phyloP scores from a whole-genome alignment of 768 basidiomycete genomes.

The Lactifluus echinatus region DNA sequence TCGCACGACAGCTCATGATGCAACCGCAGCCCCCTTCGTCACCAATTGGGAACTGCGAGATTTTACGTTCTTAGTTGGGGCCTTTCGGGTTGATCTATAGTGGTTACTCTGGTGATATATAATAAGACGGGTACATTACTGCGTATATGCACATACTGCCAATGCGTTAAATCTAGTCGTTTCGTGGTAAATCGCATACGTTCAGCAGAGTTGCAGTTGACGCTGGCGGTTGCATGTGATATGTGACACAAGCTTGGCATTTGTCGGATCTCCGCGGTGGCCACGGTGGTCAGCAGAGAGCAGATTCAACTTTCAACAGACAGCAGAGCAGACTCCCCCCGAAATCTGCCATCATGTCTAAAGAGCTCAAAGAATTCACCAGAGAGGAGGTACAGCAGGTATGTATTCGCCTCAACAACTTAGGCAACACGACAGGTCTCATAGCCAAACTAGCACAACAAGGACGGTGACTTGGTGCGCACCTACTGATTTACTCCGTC shows the following conservation, averaged over 20 bases:
- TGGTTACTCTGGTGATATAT: neutral
- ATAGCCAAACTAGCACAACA: too few species aligned
- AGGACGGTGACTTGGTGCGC: conserved; percentile 69
- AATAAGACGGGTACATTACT: neutral
- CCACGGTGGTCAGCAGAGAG: too few species aligned
- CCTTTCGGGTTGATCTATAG: neutral
- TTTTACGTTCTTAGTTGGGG: neutral
- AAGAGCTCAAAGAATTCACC: conserved; percentile 32
- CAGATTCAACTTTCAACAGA: too few species aligned
- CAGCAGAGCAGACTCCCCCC: too few species aligned
- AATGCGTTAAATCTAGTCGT: neutral
- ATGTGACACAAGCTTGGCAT: too few species aligned
- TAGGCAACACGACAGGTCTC: too few species aligned
- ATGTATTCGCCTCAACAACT: conserved; percentile 3
- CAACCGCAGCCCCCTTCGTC: conserved; percentile 1
- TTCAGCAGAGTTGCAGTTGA: too few species aligned
- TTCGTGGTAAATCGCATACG: neutral
- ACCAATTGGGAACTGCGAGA: conserved; percentile 13
- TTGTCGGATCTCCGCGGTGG: too few species aligned
- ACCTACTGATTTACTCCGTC: too few species aligned
- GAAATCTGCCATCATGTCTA: conserved; percentile 12
- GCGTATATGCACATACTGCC: neutral
- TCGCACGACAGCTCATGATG: conserved; percentile 15
- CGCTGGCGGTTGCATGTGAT: too few species aligned
- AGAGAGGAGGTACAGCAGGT: conserved; percentile 67